These are phyloP conservation scores for Conticribra weissflogii DNA, from an alignment of 108 stramenopile genomes.

Conservation along the genomic window DNA sequence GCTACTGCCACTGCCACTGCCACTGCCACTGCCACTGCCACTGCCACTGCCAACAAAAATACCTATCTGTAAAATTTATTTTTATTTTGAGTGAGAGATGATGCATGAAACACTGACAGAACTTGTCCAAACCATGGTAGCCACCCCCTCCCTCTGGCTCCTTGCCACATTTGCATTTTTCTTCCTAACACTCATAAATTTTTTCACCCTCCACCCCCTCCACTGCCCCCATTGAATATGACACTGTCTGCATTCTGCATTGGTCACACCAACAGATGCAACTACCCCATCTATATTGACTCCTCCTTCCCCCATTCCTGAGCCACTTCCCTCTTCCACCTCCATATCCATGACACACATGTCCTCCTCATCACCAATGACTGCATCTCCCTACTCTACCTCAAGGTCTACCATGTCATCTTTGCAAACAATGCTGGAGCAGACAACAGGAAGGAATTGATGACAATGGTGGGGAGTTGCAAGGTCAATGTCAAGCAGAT, in stretches of 20 bases:
- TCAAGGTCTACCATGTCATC: conserved; percentile 66
- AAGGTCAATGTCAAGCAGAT: too few relatives aligned
- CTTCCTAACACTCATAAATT: conserved; percentile 6
- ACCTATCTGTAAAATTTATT: too few relatives aligned
- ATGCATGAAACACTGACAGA: too few relatives aligned
- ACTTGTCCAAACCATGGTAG: conserved; percentile 1
- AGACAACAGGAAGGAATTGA: conserved; percentile 4
- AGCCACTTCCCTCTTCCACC: conserved; percentile 28
- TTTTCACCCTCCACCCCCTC: conserved; percentile 12
- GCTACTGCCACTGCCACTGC: too few relatives aligned
- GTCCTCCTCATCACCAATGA: conserved; percentile 84
- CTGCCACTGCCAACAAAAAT: too few relatives aligned
- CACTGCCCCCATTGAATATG: conserved; percentile 41
- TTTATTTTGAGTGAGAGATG: too few relatives aligned
- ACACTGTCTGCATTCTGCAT: conserved; percentile 82
- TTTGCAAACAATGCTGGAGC: conserved; percentile 25
- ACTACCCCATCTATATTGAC: conserved; percentile 91
- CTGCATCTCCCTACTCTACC: conserved; percentile 74
- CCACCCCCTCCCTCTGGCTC: conserved; percentile 9
- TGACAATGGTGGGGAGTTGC: conserved; percentile 89
- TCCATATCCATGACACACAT: conserved; percentile 61
- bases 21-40: too few relatives aligned
- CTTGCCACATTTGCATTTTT: background rate
- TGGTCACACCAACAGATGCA: conserved; percentile 73
- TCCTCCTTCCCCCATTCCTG: conserved; percentile 65